These are phyloP conservation scores for Clarireedia paspali DNA, from an alignment of 2,329 filamentous ascomycete genomes.

Conservation along the genomic window DNA sequence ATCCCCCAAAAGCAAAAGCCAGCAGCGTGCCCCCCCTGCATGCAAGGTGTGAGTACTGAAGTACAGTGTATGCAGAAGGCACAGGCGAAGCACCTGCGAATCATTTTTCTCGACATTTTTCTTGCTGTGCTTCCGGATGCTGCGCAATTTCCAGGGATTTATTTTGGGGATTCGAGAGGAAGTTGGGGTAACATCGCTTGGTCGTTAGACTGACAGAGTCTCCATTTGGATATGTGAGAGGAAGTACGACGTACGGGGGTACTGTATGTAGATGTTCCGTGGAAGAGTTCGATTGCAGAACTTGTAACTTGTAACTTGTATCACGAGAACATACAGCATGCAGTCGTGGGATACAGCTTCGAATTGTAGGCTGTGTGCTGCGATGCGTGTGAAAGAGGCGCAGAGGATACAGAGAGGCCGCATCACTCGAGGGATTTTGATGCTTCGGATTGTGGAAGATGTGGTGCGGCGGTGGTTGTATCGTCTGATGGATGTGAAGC, in stretches of 20 bases:
- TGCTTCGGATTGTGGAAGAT: too few species aligned
- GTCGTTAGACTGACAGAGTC: not conserved
- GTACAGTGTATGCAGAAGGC: not conserved
- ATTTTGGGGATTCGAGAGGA: slow-evolving; percentile 3
- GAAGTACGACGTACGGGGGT: not conserved
- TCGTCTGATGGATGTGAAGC: too few species aligned
- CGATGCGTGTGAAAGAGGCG: too few species aligned
- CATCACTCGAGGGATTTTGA: too few species aligned
- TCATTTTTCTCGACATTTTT: not conserved
- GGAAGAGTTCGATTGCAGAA: too few species aligned
- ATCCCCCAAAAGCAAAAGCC: not conserved
- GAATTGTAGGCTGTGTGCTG: too few species aligned
- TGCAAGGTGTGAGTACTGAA: not conserved
- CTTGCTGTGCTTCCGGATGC: not conserved
- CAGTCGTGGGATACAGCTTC: too few species aligned
- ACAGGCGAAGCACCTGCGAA: not conserved
- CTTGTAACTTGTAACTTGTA: too few species aligned
- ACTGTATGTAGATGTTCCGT: too few species aligned
- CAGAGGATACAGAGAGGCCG: too few species aligned
- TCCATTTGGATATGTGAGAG: not conserved
- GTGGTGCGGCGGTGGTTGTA: too few species aligned
- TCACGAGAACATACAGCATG: too few species aligned
- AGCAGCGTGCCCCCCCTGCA: not conserved
- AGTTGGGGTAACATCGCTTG: slow-evolving; percentile 3
- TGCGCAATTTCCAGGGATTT: not conserved